Base-by-base conservation (phyloP, 2,329 filamentous ascomycete species). In the Trichoderma cornu-damae region DNA sequence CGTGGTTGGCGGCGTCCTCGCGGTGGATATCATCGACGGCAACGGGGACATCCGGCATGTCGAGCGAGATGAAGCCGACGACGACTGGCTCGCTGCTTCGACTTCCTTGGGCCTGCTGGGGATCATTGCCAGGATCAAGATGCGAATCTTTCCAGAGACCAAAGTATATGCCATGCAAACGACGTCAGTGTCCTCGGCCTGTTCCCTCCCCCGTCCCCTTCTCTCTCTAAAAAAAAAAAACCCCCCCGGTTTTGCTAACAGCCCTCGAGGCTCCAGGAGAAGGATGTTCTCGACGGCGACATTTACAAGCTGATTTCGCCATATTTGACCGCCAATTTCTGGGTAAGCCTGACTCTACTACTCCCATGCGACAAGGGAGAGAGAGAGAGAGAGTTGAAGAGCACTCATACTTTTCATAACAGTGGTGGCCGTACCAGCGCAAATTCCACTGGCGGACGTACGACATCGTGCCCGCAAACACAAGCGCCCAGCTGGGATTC, bases 381-480 rank as follows among this genome's bases (percentile, higher is more conserved):
- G n/a, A n/a, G n/a, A n/a, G n/a, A n/a, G n/a, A n/a, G n/a, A n/a
- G n/a, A n/a, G n/a, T n/a, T n/a, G n/a, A 26, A 14, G 18, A 43
- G 11, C 14, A n/a, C 40, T 43, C 7, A 43, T n/a, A 4, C n/a
- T 7, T 43, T 12, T 14, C 22, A n/a, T n/a, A 16, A 32, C 32
- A 77, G 76, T 80, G 77, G 77, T 80, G 77, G 77, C 77, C 77
- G 1, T 77, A 75, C 63, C 72, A 75, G 59, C 69, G 66, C 60
- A 79, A 79, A 64, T 80, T 80, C 65, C 77, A 79, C 66, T 76
- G 75, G 67, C 72, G 77, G n/a, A 79, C 78, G 67, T 80, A 80
- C 64, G 76, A 79, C 62, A 65, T 71, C n/a, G 69, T 79, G 3
- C 68, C 72, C 0, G 60, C 65, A n/a, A 68, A 70, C 38, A 67